Base-by-base conservation (phyloP, 2,329 filamentous ascomycete genomes). In the Lecanicillium sp. region DNA sequence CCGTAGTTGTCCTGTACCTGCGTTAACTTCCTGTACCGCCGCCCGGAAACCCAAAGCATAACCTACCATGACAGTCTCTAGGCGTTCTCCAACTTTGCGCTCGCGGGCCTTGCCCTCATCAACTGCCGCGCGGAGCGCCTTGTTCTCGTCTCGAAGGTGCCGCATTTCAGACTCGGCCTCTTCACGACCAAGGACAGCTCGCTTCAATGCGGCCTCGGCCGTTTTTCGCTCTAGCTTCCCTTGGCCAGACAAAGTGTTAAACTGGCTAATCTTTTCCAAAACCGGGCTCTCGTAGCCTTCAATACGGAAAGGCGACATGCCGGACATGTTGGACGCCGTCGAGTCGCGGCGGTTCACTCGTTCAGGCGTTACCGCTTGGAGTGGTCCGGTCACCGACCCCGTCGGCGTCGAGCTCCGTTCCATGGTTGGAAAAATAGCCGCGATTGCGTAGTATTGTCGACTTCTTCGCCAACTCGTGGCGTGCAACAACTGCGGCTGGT, bases 101-200 rank as follows among this genome's bases (percentile, higher is more conserved):
- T 87, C 81, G 28, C 81, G 65, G 40, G 82, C 77, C 41, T 70
- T 74, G 10, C 77, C 73, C 44, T 87, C 81, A 5, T 84, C 79
- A 12, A 79, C 46, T 38, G 81, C 72, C 44, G 67, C 73, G 41
- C 69, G 68, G 43, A 85, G 55, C 30, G 59, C 52, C 42, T 69
- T 65, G 15, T 62, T 61, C 53, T 87, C 82, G 8, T 85, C 79
- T 44, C 72, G 71, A 50, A 77, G 72, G 30, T 71, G 70, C 45
- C 74, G 71, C 63, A 79, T 70, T 51, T 87, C 81, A n/a, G 62
- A 65, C 61, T 87, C 83, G 11, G 81, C 79, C 60, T 84, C 80
- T 54, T 88, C 83, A 31, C 81, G 71, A 12, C 79, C 81, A 34
- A 83, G 55, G 68, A 81, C 76, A 45, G 79, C 79, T 34, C 79